Percentiles rank a stretch among this genome's conserved stretches.
Conservation (phyloP, 1,284 basidiomycete species). For the Porogramme epimiltina region DNA sequence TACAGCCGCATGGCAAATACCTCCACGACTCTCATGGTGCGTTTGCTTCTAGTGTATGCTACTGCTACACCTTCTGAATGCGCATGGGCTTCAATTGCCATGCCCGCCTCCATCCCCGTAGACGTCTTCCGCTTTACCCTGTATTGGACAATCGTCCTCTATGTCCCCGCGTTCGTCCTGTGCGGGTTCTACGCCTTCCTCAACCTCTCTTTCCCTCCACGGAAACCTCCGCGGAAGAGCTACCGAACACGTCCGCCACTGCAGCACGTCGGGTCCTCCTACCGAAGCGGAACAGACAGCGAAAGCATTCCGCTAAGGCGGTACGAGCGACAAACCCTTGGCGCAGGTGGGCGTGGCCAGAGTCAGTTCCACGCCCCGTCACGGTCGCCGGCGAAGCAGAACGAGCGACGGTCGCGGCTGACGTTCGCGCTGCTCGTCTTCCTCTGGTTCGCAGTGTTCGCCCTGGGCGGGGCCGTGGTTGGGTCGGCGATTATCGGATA, state of each 20-base stretch:
- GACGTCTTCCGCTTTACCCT: constrained; percentile 84
- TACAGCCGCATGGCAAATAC: constrained; percentile 34
- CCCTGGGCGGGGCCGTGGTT: constrained; percentile 66
- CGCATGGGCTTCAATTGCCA: too few relatives aligned
- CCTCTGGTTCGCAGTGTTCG: constrained; percentile 54
- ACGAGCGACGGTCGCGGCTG: constrained; percentile 57
- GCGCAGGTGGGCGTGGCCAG: constrained; percentile 9
- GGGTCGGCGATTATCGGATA: constrained; percentile 76
- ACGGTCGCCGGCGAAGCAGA: constrained; percentile 34
- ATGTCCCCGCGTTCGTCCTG: constrained; percentile 68
- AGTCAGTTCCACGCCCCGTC: constrained; percentile 14
- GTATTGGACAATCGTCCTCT: constrained; percentile 82
- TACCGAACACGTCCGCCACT: constrained; percentile 14
- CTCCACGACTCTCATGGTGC: constrained; percentile 35
- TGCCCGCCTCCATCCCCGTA: too few relatives aligned
- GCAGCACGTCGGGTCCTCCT: constrained; percentile 13
- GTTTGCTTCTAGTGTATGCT: background rate
- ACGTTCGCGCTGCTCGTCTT: constrained; percentile 70
- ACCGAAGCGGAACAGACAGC: constrained; percentile 15
- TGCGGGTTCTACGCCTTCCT: constrained; percentile 73
- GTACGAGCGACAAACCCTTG: constrained; percentile 5
- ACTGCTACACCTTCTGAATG: background rate
- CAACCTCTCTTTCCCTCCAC: constrained; percentile 62
- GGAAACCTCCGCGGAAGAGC: constrained; percentile 10
- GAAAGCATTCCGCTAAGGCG: constrained; percentile 20